Base-by-base conservation (phyloP, 495 filamentous ascomycete species). In the Penicillium samsonianum region DNA sequence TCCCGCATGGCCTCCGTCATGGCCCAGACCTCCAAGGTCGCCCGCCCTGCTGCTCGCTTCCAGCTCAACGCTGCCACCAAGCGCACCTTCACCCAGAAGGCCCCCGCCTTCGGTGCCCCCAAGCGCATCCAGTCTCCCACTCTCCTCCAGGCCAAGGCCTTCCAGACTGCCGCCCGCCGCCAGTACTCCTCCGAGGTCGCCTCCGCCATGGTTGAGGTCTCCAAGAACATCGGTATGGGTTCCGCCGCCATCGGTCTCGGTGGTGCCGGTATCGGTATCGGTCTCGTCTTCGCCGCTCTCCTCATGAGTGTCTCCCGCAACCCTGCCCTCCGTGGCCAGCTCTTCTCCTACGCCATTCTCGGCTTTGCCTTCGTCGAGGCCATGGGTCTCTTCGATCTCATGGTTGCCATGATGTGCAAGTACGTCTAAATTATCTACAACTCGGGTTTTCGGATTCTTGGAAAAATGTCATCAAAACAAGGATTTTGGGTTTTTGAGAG, bases 301-400 rank as follows among this genome's bases (percentile, higher is more conserved):
- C 83, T 94, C 69, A 83, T 86, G 75, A 84, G 82, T 74, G 88
- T 91, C 65, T 89, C 90, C 78, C 89, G 90, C 80, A 94, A 94
- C 88, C 89, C 89, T 65, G 86, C 86, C 66, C 86, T 94, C 82
- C 86, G 89, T 78, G 89, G 88, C 69, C 89, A 92, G 82, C 88
- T 94, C 66, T 94, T 94, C 88, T 85, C 87, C 61, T 92, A 94
- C 80, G 90, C 90, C 83, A 91, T 94, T 87, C 79, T 94, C 70
- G 90, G 90, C 79, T 94, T 94, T 77, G 90, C 90, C 68, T 94
- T 94, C 86, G 90, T 90, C 73, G 90, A 94, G 76, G 90, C 90
- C 81, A 94, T 91, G 65, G 90, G 90, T 84, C 86, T 94, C 69
- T 92, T 93, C 88, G 88, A 90, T 72, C 86, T 93, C 69, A 93